Percentiles rank a stretch among this genome's conserved stretches.
Conservation (phyloP, 768 basidiomycete genomes). For the Termitomyces sp. region DNA sequence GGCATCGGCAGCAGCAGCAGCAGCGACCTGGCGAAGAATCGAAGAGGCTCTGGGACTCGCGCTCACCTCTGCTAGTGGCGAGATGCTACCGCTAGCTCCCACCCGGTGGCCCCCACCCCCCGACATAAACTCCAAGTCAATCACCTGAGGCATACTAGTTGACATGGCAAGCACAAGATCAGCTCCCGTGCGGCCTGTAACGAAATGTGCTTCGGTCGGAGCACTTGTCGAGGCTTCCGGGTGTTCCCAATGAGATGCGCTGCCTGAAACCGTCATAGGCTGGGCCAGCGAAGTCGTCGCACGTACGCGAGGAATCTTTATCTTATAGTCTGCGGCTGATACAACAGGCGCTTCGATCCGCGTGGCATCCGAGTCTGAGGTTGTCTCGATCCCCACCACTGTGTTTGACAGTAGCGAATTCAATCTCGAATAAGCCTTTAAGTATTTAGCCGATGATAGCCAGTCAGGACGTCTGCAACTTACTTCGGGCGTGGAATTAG, state of each 20-base stretch:
- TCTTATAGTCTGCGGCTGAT: neutral
- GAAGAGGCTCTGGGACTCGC: slow-evolving; percentile 1
- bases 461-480: slow-evolving; percentile 4
- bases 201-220: neutral
- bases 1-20: neutral
- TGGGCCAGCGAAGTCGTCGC: neutral
- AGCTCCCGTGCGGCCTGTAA: slow-evolving; percentile 1
- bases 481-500: neutral
- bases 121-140: neutral
- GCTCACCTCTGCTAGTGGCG: neutral
- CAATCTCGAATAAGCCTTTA: neutral
- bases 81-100: neutral
- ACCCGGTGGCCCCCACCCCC: neutral
- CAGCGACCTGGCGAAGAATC: neutral
- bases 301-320: neutral
- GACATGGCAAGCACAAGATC: slow-evolving; percentile 10
- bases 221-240: neutral
- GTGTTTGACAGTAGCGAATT: neutral
- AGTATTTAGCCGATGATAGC: slow-evolving; percentile 2
- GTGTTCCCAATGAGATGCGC: neutral
- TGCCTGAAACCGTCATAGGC: neutral
- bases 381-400: neutral
- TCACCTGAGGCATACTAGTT: slow-evolving; percentile 5
- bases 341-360: neutral
- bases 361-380: neutral